A percentile compares a stretch with the other conserved stretches of the same genome.
phyloP scores from a whole-genome alignment of 306 rosid species.

The Senna tora region DNA sequence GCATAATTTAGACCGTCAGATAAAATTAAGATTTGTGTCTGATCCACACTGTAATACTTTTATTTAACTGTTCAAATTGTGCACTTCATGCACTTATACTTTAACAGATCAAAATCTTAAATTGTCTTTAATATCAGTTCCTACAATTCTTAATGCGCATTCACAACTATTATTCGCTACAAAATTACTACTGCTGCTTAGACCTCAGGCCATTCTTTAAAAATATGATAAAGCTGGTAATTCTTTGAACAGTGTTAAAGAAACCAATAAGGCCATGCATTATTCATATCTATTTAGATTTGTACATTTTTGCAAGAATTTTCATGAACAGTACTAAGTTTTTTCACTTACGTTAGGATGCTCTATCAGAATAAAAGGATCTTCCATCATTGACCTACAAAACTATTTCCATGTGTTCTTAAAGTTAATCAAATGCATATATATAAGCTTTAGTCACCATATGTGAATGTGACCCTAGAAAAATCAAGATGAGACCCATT shows the following conservation, averaged over 20 bases:
- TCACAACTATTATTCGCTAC: too few species aligned
- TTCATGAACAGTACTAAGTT: background rate
- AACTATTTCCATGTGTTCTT: background rate
- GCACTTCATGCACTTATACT: too few species aligned
- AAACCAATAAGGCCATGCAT: background rate
- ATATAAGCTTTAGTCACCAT: background rate
- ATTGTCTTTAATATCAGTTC: too few species aligned
- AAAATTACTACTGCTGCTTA: too few species aligned
- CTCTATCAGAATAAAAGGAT: background rate
- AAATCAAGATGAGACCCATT: background rate
- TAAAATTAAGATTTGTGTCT: too few species aligned
- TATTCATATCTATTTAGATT: background rate
- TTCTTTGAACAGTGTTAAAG: background rate
- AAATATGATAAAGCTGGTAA: background rate
- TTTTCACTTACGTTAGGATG: background rate
- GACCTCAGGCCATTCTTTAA: too few species aligned
- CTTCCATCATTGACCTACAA: background rate
- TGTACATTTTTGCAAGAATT: background rate
- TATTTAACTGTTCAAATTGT: too few species aligned
- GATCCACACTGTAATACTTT: too few species aligned
- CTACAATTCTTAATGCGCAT: too few species aligned
- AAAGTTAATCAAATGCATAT: background rate
- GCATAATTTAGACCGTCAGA: too few species aligned
- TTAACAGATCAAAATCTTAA: too few species aligned
- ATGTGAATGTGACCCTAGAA: background rate